Conservation (phyloP, 2,329 filamentous ascomycete species). For the Aspergillus japonicus region DNA sequence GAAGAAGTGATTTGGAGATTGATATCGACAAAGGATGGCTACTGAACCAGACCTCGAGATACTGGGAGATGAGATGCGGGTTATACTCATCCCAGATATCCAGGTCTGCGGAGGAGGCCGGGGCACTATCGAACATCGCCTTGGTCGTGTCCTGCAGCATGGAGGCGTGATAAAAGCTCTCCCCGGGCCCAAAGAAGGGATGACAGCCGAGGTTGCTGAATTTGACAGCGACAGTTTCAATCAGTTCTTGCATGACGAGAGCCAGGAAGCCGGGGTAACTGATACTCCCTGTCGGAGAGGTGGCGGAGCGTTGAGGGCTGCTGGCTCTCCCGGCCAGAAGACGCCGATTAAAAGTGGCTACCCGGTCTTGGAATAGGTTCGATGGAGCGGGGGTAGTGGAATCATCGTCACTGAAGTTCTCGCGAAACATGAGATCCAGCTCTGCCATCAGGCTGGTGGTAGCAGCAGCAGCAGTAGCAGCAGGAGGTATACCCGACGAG, state of each 20-base stretch:
- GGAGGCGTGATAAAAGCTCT: neutral
- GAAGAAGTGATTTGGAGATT: constrained; percentile 6
- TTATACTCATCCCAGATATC: neutral
- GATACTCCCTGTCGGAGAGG: neutral
- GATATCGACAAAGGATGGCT: constrained; percentile 4
- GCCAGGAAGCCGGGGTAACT: constrained; percentile 1
- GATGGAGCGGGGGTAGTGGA: neutral
- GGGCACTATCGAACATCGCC: neutral
- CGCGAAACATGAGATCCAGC: constrained; percentile 5
- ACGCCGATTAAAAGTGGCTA: constrained; percentile 1
- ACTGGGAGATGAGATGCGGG: neutral
- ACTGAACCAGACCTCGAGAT: constrained; percentile 7
- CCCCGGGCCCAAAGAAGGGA: neutral
- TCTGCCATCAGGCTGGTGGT: neutral
- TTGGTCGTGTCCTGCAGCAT: neutral
- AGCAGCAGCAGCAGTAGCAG: neutral
- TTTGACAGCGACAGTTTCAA: neutral
- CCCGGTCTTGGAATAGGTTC: constrained; percentile 2
- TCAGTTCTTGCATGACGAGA: constrained; percentile 1
- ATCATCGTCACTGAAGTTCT: neutral
- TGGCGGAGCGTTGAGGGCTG: neutral
- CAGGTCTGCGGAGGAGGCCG: neutral
- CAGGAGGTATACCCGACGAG: neutral
- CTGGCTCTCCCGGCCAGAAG: neutral
- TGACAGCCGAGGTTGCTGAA: constrained; percentile 1